Percentiles rank a stretch among this genome's conserved stretches.
Conservation (phyloP, 208 protist genomes). For the Trypanosoma boissoni region DNA sequence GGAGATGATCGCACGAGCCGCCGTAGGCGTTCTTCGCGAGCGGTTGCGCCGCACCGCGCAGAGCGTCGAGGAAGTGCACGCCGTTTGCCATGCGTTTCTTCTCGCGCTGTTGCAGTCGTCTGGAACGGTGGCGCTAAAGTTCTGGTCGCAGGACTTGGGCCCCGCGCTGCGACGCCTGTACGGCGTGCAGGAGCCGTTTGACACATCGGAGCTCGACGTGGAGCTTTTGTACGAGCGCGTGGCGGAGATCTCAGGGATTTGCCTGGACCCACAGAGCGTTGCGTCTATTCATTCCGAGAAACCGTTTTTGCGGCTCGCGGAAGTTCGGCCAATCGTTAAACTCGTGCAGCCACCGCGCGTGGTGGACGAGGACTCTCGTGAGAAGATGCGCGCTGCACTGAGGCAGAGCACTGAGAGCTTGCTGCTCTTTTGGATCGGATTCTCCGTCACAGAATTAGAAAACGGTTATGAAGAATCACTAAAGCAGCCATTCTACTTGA, state of each 20-base stretch:
- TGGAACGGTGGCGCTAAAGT: conserved; percentile 36
- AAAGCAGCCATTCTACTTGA: conserved; percentile 69
- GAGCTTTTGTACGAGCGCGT: conserved; percentile 57
- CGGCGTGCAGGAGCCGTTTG: conserved; percentile 52
- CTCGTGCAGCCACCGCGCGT: conserved; percentile 19
- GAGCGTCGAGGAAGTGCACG: conserved; percentile 26
- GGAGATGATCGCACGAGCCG: conserved; percentile 72
- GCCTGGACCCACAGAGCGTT: conserved; percentile 38
- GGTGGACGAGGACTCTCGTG: conserved; percentile 3
- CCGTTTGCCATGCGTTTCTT: conserved; percentile 39
- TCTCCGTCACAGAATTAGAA: conserved; percentile 33
- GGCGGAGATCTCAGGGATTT: conserved; percentile 43
- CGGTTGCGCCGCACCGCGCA: conserved; percentile 44
- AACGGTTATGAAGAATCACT: conserved; percentile 12
- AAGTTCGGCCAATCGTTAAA: conserved; percentile 28
- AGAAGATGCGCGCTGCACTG: conserved; percentile 15
- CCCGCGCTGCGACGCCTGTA: conserved; percentile 45
- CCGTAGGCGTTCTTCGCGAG: conserved; percentile 47
- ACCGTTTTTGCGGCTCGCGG: conserved; percentile 38
- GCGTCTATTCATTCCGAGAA: conserved; percentile 31
- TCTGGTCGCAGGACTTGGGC: conserved; percentile 73
- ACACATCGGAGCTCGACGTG: conserved; percentile 38
- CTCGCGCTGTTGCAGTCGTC: conserved; percentile 47
- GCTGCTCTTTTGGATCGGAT: conserved; percentile 86
- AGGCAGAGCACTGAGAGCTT: conserved; percentile 32